Evolutionary conservation across 129 eudicot genomes (phyloP).

Genomic region (Chrysanthemum makinoi): DNA sequence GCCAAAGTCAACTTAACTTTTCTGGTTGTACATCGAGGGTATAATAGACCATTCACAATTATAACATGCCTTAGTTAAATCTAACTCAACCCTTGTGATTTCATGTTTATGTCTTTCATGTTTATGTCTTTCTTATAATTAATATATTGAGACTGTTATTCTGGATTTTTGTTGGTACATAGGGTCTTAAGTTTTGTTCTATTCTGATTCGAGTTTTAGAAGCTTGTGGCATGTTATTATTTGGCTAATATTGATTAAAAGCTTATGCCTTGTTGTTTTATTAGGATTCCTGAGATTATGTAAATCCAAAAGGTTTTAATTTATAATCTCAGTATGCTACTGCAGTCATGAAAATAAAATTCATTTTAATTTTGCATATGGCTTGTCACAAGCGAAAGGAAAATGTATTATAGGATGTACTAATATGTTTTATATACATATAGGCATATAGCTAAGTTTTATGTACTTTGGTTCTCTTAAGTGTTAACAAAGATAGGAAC

Average conservation of each 20-base stretch:
- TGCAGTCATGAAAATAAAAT: background rate
- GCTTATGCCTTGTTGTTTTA: background rate
- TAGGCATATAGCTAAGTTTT: background rate
- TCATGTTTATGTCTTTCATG: too few species aligned
- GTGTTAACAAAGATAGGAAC: background rate
- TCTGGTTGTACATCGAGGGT: too few species aligned
- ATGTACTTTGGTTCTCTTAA: background rate
- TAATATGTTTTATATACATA: background rate
- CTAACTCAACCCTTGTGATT: too few species aligned
- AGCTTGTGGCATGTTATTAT: slow-evolving; percentile 5
- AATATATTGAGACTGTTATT: slow-evolving; percentile 1
- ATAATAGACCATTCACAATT: too few species aligned
- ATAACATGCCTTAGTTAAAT: too few species aligned
- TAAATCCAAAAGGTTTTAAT: slow-evolving; percentile 19
- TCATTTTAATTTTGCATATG: too few species aligned
- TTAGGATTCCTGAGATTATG: slow-evolving; percentile 4
- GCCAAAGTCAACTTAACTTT: too few species aligned
- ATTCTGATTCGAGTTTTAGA: slow-evolving; percentile 11
- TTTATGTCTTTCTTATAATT: too few species aligned
- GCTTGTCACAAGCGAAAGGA: too few species aligned
- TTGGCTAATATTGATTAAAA: background rate
- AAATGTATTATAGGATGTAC: background rate
- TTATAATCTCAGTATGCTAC: background rate
- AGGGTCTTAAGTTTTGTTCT: slow-evolving; percentile 12
- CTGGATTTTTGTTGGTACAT: slow-evolving; percentile 16